These are phyloP conservation scores for Picochlorum costavermella DNA, from an alignment of 139 green algal genomes.

Conservation along the genomic window DNA sequence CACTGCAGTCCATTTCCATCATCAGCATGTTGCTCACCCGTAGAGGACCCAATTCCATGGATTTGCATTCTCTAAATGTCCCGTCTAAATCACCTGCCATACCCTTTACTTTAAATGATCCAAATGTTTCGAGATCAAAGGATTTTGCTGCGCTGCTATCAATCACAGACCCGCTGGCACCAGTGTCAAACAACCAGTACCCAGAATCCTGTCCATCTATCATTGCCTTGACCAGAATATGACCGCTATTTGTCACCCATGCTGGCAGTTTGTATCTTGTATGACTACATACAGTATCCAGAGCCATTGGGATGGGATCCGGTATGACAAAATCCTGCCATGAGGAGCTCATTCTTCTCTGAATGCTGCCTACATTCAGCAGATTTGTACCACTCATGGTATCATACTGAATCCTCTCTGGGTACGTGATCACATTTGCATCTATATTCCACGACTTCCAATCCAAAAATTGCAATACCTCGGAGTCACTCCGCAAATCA, in stretches of 20 bases:
- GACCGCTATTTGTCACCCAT: conserved; percentile 31
- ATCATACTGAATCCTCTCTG: background rate
- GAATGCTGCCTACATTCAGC: background rate
- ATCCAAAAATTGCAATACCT: background rate
- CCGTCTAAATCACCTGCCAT: conserved; percentile 23
- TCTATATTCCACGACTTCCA: background rate
- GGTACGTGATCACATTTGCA: background rate
- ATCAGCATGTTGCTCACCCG: conserved; percentile 16
- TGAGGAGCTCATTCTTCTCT: no score
- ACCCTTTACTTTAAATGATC: conserved; percentile 24
- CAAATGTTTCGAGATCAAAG: conserved; percentile 27
- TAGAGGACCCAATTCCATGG: conserved; percentile 22
- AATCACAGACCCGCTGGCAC: conserved; percentile 34
- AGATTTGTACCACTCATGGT: background rate
- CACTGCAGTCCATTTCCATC: conserved; percentile 26
- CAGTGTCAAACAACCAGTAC: conserved; percentile 36
- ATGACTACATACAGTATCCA: background rate
- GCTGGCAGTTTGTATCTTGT: conserved; percentile 5
- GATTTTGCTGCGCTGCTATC: conserved; percentile 18
- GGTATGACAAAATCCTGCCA: background rate
- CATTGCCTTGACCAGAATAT: conserved; percentile 27
- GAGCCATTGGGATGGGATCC: background rate
- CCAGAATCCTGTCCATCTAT: conserved; percentile 25
- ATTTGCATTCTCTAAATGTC: conserved; percentile 14
- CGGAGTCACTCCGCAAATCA: conserved; percentile 1